These are phyloP conservation scores for Penicillium atrosanguineum DNA, from an alignment of 495 filamentous ascomycete species.

Conservation along the genomic window DNA sequence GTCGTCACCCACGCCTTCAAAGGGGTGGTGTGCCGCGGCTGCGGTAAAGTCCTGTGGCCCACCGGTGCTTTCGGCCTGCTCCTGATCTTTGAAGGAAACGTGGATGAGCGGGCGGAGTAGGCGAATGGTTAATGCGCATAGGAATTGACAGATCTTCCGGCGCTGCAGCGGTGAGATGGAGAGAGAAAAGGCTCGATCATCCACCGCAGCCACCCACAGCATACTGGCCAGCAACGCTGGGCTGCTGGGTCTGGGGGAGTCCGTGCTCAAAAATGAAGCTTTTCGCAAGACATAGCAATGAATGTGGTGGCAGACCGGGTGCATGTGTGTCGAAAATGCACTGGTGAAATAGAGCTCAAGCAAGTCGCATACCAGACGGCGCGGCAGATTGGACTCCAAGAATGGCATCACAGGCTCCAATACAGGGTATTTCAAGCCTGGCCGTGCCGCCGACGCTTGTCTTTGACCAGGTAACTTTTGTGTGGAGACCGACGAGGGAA, in stretches of 20 bases:
- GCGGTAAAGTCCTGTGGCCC: constrained; percentile 29
- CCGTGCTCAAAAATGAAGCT: constrained; percentile 77
- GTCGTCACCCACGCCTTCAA: constrained; percentile 70
- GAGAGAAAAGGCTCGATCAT: constrained; percentile 83
- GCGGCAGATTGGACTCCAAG: constrained; percentile 68
- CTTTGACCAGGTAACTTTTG: constrained; percentile 12
- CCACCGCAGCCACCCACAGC: constrained; percentile 92
- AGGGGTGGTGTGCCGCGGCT: constrained; percentile 38
- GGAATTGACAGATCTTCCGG: constrained; percentile 84
- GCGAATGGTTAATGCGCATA: constrained; percentile 82
- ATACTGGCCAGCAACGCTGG: constrained; percentile 88
- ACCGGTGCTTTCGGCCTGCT: constrained; percentile 27
- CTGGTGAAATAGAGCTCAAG: constrained; percentile 86
- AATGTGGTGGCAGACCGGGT: constrained; percentile 88
- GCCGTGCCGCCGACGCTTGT: constrained; percentile 10
- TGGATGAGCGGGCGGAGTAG: constrained; percentile 87
- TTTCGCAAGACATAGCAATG: constrained; percentile 90
- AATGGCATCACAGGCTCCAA: constrained; percentile 79
- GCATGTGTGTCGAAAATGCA: constrained; percentile 79
- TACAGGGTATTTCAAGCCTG: constrained; percentile 74
- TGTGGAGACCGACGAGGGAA: constrained; percentile 9
- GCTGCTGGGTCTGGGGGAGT: constrained; percentile 75
- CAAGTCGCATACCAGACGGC: constrained; percentile 77
- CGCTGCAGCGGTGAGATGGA: constrained; percentile 82
- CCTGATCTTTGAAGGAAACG: constrained; percentile 44